A percentile compares a stretch with the other conserved stretches of the same genome.
Evolutionary conservation across 2,329 filamentous ascomycete species (phyloP).

Genomic region (Scedosporium aurantiacum): DNA sequence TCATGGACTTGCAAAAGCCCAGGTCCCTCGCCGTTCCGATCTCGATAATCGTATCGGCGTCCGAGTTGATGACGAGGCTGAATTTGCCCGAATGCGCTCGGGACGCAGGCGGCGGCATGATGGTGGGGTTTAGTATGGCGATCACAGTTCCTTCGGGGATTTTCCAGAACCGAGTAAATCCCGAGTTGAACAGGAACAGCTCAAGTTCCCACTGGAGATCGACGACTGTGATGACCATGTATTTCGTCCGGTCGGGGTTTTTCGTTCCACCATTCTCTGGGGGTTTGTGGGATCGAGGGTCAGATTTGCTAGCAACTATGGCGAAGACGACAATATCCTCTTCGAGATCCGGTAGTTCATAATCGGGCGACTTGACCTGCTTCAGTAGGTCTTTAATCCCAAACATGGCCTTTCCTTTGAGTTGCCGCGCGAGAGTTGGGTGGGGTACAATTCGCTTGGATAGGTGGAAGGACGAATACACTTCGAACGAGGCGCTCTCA

Average conservation of each 20-base stretch:
- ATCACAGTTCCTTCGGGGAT: constrained; percentile 83
- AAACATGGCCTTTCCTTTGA: constrained; percentile 67
- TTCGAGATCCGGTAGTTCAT: constrained; percentile 69
- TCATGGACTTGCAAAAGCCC: constrained; percentile 75
- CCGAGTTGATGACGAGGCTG: constrained; percentile 72
- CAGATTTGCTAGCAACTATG: constrained; percentile 79
- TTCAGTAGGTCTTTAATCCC: constrained; percentile 71
- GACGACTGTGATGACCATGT: constrained; percentile 81
- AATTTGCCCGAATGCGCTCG: constrained; percentile 73
- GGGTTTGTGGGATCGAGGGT: constrained; percentile 53
- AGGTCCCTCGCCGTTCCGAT: constrained; percentile 76
- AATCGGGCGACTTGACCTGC: constrained; percentile 72
- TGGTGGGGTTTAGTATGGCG: constrained; percentile 80
- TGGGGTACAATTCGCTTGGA: constrained; percentile 77
- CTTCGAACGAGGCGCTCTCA: constrained; percentile 59
- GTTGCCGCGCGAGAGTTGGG: constrained; percentile 62
- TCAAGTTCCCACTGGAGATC: constrained; percentile 88
- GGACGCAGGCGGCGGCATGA: constrained; percentile 75
- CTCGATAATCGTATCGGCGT: constrained; percentile 81
- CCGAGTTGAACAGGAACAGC: constrained; percentile 81
- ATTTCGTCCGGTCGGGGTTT: constrained; percentile 60
- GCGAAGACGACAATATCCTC: constrained; percentile 84
- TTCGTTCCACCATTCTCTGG: constrained; percentile 30
- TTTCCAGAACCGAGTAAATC: constrained; percentile 90
- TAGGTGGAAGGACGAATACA: constrained; percentile 76